Evolutionary conservation across 352 stramenopile genomes (phyloP).

Genomic region (Phytophthora citrophthora): DNA sequence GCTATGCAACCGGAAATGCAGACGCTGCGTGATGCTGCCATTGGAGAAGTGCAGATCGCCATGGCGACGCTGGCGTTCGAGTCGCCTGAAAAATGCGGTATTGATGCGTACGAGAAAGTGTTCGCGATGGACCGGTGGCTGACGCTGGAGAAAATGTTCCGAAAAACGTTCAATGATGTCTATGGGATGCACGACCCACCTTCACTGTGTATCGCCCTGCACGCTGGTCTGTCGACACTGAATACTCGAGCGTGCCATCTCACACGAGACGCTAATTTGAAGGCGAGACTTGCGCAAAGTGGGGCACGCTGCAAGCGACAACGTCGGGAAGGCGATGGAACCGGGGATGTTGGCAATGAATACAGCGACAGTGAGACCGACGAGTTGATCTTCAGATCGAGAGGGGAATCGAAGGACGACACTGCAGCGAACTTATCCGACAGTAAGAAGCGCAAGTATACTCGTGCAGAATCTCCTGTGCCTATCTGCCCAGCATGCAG

Average conservation of each 20-base stretch:
- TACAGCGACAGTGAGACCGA: slow-evolving; percentile 32
- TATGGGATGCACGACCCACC: slow-evolving; percentile 75
- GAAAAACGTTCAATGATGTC: slow-evolving; percentile 66
- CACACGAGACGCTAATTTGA: slow-evolving; percentile 46
- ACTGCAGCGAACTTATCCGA: slow-evolving; percentile 8
- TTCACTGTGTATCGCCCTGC: slow-evolving; percentile 68
- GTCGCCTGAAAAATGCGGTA: slow-evolving; percentile 60
- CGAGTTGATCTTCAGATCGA: slow-evolving; percentile 34
- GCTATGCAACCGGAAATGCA: slow-evolving; percentile 72
- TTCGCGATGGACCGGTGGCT: slow-evolving; percentile 72
- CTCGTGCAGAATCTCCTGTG: slow-evolving; percentile 30
- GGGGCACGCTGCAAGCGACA: slow-evolving; percentile 23
- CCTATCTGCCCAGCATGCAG: slow-evolving; percentile 81
- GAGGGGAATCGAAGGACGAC: slow-evolving; percentile 37
- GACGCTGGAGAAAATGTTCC: slow-evolving; percentile 62
- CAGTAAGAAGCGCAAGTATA: slow-evolving; percentile 42
- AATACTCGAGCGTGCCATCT: slow-evolving; percentile 79
- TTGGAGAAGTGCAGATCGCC: slow-evolving; percentile 67
- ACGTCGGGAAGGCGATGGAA: slow-evolving; percentile 32
- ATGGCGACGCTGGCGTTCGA: slow-evolving; percentile 83
- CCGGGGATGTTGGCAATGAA: slow-evolving; percentile 9
- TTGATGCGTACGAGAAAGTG: slow-evolving; percentile 65
- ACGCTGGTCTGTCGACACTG: slow-evolving; percentile 72
- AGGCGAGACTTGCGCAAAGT: slow-evolving; percentile 40
- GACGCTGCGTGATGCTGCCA: slow-evolving; percentile 52